Evolutionary conservation across 2,329 filamentous ascomycete species (phyloP), one percentile per base, ranked within the genome.

Genomic region (Colletotrichum neosansevieriae): DNA sequence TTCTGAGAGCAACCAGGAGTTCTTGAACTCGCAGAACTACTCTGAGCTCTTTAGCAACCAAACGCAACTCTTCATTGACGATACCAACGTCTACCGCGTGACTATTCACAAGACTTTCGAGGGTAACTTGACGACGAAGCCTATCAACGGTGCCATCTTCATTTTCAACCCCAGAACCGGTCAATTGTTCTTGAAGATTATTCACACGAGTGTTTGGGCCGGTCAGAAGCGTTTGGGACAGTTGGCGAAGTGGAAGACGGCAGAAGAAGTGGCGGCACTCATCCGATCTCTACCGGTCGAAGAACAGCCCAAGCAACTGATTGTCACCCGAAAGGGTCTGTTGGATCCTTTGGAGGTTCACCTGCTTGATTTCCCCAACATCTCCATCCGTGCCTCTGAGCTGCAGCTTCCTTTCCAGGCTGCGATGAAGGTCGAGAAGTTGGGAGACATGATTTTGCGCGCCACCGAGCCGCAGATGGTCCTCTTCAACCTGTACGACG

Each of bases 381-480:
- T 99, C 73, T 98, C 96, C 2, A 99, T 99, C 74, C 92, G 96
- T 73, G 96, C 96, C 11, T 99, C 96, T 0, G 96, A 99, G 80
- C 83, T 99, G 73, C 96, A 99, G 79, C 85, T 99, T 72, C 96
- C 96, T 2, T 99, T 99, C 92, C 97, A 99, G 81, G 96, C 96
- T 63, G 97, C 97, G 0, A 99, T 99, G 95, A 99, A 99, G 86
- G 94, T 99, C 2, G 96, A 99, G 82, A 99, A 99, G 81, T 88
- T 99, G 51, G 97, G 95, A 73, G 97, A 99, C 82, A 98, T 99
- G 95, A 99, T 99, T 75, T 84, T 99, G 51, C 92, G 94, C 73
- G 97, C 96, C 2, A 99, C 96, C 0, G 96, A 98, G 78, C 96
- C 96, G n/a, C 96, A 99, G 82, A 99, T 99, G 96, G 96, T 99